Base-by-base conservation (phyloP, 2,329 filamentous ascomycete genomes). In the Coccinonectria pachysandricola region DNA sequence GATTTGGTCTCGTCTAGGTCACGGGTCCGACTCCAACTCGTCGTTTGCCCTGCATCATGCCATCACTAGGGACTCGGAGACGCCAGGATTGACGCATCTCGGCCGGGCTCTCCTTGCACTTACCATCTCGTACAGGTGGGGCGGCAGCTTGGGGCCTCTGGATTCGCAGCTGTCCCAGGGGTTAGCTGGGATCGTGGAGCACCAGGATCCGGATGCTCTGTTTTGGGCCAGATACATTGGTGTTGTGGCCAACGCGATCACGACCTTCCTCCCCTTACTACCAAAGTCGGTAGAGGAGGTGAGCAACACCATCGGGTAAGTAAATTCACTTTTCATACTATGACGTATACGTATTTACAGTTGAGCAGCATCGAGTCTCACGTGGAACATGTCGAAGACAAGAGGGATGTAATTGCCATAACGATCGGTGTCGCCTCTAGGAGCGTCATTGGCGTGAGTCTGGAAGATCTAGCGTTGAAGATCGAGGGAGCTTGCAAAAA, bases 31-130 rank as follows among this genome's bases (percentile, higher is more conserved):
- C 22, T 53, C 59, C 6, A 76, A 77, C 37, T 71, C 81, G 1
- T 70, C 79, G 3, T 71, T 73, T 26, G 79, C 79, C 6, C 57
- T 94, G n/a, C 75, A 86, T 42, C 64, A 72, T 34, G 79, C 81
- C 2, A 73, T 83, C 5, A 73, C 70, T 1, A 75, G 82, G 1
- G 58, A 79, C 18, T 64, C 87, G 1, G 67, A 71, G 9, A 65
- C 70, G 2, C 83, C 88, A 19, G 84, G 84, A 0, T 56, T 92
- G 14, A 76, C 74, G 2, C 86, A 95, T 48, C 53, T 74, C 22
- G 67, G 75, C 26, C 71, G 85, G 8, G 79, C 81, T 0, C 53
- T 82, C 3, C 60, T 94, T 3, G 82, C 74, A 0, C 58, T 93
- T 4, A 67, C 79, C 1, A 62, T 83, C 2, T 85, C 75, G 40